phyloP scores from a whole-genome alignment of 352 stramenopile species.

The Globisporangium takayamanum region DNA sequence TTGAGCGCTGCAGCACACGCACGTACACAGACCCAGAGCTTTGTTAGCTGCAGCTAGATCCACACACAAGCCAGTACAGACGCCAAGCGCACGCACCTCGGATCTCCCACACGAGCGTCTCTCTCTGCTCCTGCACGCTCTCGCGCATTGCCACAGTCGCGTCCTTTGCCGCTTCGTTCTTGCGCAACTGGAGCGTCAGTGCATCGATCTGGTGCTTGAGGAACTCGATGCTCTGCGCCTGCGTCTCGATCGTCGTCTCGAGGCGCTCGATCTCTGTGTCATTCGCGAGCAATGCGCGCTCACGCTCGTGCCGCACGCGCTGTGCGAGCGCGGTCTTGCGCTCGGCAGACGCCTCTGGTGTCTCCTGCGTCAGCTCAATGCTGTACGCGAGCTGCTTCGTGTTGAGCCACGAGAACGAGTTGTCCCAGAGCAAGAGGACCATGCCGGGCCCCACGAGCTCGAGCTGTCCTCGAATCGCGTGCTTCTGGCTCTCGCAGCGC shows the following conservation, averaged over 20 bases:
- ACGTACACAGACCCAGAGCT: background rate
- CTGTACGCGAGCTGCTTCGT: slow-evolving; percentile 69
- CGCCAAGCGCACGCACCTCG: slow-evolving; percentile 25
- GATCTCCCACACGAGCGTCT: slow-evolving; percentile 62
- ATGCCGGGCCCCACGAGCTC: slow-evolving; percentile 46
- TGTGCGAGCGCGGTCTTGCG: slow-evolving; percentile 43
- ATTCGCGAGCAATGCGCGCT: slow-evolving; percentile 26
- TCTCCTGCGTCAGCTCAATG: slow-evolving; percentile 63
- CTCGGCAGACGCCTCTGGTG: slow-evolving; percentile 24
- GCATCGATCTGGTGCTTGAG: slow-evolving; percentile 57
- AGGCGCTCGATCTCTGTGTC: slow-evolving; percentile 35
- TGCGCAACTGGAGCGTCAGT: slow-evolving; percentile 30
- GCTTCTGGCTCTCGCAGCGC: slow-evolving; percentile 63
- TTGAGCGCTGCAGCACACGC: slow-evolving; percentile 23
- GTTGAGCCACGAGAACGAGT: slow-evolving; percentile 81
- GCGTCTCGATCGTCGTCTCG: slow-evolving; percentile 36
- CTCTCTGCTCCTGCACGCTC: slow-evolving; percentile 36
- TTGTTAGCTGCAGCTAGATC: background rate
- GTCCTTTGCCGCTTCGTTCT: slow-evolving; percentile 32
- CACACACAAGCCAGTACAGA: background rate
- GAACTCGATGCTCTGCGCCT: slow-evolving; percentile 38
- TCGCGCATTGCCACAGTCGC: slow-evolving; percentile 29
- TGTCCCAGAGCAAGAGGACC: slow-evolving; percentile 71
- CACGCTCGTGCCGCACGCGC: slow-evolving; percentile 35
- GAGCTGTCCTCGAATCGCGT: slow-evolving; percentile 34